A percentile compares a stretch with the other conserved stretches of the same genome.
phyloP scores from a whole-genome alignment of 106 monocot genomes.

The Dioscorea alata region DNA sequence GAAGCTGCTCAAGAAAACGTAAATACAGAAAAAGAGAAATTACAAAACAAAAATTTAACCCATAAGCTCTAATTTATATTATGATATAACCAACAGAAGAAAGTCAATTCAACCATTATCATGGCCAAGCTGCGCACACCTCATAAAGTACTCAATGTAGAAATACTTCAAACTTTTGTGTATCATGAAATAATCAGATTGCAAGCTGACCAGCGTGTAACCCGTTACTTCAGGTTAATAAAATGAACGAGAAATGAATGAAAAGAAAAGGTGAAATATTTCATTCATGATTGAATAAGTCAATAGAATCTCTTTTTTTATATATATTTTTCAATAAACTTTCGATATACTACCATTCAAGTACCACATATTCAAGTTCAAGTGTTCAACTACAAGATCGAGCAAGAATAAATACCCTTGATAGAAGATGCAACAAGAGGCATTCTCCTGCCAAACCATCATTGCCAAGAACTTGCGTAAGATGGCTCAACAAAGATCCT shows the following conservation, averaged over 20 bases:
- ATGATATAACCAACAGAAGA: neutral
- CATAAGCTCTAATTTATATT: neutral
- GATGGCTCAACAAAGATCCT: conserved; percentile 60
- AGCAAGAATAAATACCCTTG: conserved; percentile 40
- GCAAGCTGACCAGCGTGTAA: too few relatives aligned
- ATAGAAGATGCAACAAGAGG: conserved; percentile 83
- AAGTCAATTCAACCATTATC: neutral
- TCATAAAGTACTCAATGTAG: neutral
- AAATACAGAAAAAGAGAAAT: neutral
- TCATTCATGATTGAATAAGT: too few relatives aligned
- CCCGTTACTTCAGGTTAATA: too few relatives aligned
- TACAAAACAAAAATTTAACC: neutral
- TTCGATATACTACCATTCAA: neutral
- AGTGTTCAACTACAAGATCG: neutral
- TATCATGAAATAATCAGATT: too few relatives aligned
- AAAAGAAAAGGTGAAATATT: too few relatives aligned
- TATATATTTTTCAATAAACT: neutral
- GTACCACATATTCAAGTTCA: neutral
- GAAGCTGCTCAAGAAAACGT: conserved; percentile 40
- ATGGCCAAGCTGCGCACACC: neutral
- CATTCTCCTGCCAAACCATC: conserved; percentile 78
- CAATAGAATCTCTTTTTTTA: neutral
- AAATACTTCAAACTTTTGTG: neutral
- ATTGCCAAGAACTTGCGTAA: conserved; percentile 63
- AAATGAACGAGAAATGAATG: too few relatives aligned